Conservation (phyloP, 768 basidiomycete species). For the Boletus coccyginus region DNA sequence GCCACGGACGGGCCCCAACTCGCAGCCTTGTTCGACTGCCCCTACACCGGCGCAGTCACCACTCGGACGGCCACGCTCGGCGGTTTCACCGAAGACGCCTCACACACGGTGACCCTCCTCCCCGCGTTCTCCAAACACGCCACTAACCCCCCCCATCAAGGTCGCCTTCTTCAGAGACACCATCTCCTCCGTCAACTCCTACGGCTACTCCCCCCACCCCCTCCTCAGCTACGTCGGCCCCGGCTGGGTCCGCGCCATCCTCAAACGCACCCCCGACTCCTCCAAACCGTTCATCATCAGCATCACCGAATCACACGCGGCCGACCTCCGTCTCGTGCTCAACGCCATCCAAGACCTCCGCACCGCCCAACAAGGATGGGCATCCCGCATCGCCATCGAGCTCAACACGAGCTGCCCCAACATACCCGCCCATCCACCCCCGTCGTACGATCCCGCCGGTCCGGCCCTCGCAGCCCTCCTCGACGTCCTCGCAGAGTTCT, state of each 20-base stretch:
- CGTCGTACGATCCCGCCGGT: conserved; percentile 56
- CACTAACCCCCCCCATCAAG: conserved; percentile 35
- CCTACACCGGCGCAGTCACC: conserved; percentile 74
- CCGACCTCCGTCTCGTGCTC: conserved; percentile 54
- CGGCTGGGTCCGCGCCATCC: conserved; percentile 51
- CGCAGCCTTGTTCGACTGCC: conserved; percentile 58
- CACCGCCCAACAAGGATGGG: conserved; percentile 27
- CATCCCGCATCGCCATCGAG: conserved; percentile 62
- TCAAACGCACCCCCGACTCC: conserved; percentile 32
- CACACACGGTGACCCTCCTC: conserved; percentile 49
- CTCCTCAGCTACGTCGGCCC: conserved; percentile 56
- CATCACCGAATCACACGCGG: conserved; percentile 61
- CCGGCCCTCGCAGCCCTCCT: conserved; percentile 49
- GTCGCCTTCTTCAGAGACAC: conserved; percentile 54
- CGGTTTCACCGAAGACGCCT: conserved; percentile 66
- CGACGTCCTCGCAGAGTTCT: conserved; percentile 47
- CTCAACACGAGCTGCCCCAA: conserved; percentile 88
- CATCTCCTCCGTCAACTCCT: conserved; percentile 74
- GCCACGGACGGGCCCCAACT: conserved; percentile 69
- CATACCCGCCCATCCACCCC: conserved; percentile 57
- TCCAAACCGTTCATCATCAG: conserved; percentile 77
- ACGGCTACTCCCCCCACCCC: conserved; percentile 83
- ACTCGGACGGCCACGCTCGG: conserved; percentile 72
- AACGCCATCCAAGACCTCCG: conserved; percentile 59
- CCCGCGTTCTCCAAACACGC: not conserved